Percentiles rank a stretch among this genome's conserved stretches.
These are phyloP conservation scores for Eimeria acervulina DNA, from an alignment of 169 alveolate genomes.

Conservation along the genomic window DNA sequence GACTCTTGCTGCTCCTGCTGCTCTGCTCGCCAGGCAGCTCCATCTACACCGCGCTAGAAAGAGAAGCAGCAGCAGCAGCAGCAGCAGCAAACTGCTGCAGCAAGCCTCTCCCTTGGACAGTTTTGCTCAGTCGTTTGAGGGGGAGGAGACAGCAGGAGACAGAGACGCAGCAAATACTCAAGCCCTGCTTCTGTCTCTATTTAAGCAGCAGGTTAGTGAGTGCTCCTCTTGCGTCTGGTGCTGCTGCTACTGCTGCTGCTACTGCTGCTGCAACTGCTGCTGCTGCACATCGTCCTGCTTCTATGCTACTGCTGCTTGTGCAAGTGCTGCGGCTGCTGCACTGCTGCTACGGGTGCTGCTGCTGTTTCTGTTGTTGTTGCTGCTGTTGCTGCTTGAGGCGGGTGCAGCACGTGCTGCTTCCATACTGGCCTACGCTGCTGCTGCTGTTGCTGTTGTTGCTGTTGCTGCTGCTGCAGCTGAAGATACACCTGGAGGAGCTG, in stretches of 20 bases:
- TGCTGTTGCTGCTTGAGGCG: not conserved
- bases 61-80: not conserved
- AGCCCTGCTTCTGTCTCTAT: slow-evolving; percentile 23
- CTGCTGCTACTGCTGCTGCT: slow-evolving; percentile 42
- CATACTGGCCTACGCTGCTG: not conserved
- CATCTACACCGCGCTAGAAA: slow-evolving; percentile 21
- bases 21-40: slow-evolving; percentile 53
- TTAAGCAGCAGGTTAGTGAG: slow-evolving; percentile 3
- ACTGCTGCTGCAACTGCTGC: slow-evolving; percentile 41
- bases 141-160: slow-evolving; percentile 23
- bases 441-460: slow-evolving; percentile 55
- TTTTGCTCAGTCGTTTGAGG: not conserved
- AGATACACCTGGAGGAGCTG: slow-evolving; percentile 4
- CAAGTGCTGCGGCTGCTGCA: not conserved
- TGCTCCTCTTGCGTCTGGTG: slow-evolving; percentile 40
- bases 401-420: not conserved
- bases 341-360: not conserved
- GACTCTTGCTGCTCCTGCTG: slow-evolving; percentile 65
- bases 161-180: not conserved
- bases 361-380: not conserved
- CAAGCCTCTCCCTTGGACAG: not conserved
- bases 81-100: not conserved
- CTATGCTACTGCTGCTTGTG: not conserved
- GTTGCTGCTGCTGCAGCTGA: slow-evolving; percentile 66
- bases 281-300: not conserved